Base-by-base conservation (phyloP, 192 early-diverging fungal genomes). In the Podila horticola region DNA sequence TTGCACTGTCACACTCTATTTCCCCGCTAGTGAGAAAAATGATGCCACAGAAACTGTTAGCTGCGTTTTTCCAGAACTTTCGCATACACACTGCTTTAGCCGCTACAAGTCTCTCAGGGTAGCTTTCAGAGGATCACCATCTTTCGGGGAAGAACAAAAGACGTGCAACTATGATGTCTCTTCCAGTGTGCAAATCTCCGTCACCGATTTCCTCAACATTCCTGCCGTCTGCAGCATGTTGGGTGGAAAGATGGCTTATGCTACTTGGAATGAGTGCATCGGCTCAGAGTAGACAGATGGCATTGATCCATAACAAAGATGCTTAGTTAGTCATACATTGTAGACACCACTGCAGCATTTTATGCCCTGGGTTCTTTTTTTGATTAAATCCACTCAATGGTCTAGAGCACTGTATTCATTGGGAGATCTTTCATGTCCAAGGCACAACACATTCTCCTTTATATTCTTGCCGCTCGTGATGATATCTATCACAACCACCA, bases 121-220 rank as follows among this genome's bases (percentile, higher is more conserved):
- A 58, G 57, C 57, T 58, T 58, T 58, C 57, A 58, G 28, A 58
- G 57, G n/a, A n/a, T n/a, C 57, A 58, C 57, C 15, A 58, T n/a
- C n/a, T 17, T 22, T 22, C 6, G 57, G n/a, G 2, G n/a, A 58
- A 58, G 57, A 58, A 22, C 12, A 1, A 28, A 58, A 7, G 24
- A 58, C 57, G 22, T 58, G 57, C 57, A 58, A 58, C 57, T 58
- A 58, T 24, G 57, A n/a, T 58, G 19, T 58, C 22, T 17, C 15
- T 22, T 58, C 57, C n/a, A 58, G n/a, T 8, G 12, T 22, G 57
- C 57, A 17, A 58, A 58, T 58, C 57, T 58, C 57, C 2, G 57
- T 58, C n/a, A 58, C 57, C 57, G 57, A 58, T 58, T 58, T 58
- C 57, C 57, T 58, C 57, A 58, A 58, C n/a, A 58, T 58, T 58